Conservation (phyloP, 1,139 yeast genomes). For the Nakaseomyces glabratus region DNA sequence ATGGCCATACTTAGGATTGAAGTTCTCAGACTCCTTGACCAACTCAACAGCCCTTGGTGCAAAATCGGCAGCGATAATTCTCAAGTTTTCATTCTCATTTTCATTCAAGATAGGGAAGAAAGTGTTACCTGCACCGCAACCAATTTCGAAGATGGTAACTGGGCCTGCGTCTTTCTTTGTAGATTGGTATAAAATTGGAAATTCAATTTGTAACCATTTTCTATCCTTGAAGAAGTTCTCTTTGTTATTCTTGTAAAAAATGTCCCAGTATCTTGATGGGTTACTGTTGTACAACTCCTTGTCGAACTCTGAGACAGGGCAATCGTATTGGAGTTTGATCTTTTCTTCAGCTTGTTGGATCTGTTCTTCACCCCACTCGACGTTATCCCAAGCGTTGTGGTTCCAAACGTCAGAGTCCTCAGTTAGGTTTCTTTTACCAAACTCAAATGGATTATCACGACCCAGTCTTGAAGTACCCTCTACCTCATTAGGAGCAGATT, state of each 20-base stretch:
- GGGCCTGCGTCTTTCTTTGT: constrained; percentile 65
- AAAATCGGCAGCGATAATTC: constrained; percentile 81
- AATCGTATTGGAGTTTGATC: constrained; percentile 64
- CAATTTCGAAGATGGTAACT: constrained; percentile 75
- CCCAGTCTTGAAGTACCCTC: constrained; percentile 45
- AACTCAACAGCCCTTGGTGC: constrained; percentile 84
- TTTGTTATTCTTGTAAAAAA: constrained; percentile 78
- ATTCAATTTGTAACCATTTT: constrained; percentile 92
- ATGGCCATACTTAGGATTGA: constrained; percentile 55
- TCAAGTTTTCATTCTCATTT: constrained; percentile 69
- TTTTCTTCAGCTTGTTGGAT: constrained; percentile 62
- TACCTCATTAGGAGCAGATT: constrained; percentile 8
- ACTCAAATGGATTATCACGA: constrained; percentile 81
- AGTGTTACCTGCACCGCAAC: constrained; percentile 98
- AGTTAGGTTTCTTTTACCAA: constrained; percentile 74
- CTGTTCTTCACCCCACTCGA: constrained; percentile 95
- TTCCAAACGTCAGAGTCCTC: constrained; percentile 77
- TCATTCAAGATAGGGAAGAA: constrained; percentile 79
- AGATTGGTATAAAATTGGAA: constrained; percentile 73
- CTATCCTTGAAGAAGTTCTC: constrained; percentile 95
- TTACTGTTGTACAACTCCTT: constrained; percentile 67
- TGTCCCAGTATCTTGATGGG: constrained; percentile 95
- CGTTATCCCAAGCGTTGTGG: constrained; percentile 97
- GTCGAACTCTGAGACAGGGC: constrained; percentile 82
- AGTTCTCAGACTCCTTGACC: constrained; percentile 56